Evolutionary conservation across 257 asterid species (phyloP), one percentile per base, ranked within the genome.

Genomic region (Petunia axillaris): DNA sequence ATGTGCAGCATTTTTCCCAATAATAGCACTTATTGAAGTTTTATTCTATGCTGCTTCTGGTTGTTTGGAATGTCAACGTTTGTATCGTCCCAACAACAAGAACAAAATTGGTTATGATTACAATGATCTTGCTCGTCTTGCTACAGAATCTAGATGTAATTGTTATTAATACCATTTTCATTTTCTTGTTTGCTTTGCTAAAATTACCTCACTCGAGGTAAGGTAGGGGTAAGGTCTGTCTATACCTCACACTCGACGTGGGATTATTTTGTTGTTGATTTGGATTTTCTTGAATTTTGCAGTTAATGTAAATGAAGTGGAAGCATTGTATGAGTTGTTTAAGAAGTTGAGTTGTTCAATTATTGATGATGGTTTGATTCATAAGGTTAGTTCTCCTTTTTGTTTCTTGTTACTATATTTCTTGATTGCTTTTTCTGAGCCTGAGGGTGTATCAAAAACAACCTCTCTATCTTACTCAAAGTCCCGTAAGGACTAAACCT

Each of bases 291-390:
- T 50, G 68, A 43, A 52, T 79, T 67, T 3, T 15, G 88, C 93
- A 93, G 99, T 93, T 82, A 81, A 87, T 8, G 85, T 93, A 8
- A 92, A 93, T 83, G 99, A 95, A 84, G 86, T 95, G 79, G 98
- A 93, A 83, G 97, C 98, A 46, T 82, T 95, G 78, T 78, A 88
- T 80, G 97, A 95, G 93, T 78, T 95, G 88, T 95, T 88, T 84
- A 93, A 95, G 88, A 85, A 90, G 89, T 81, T 93, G 62, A 93
- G 99, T 60, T 79, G 99, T 74, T 91, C 95, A 0, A 91, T 95
- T 64, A 89, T 92, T 16, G 97, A 91, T 62, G 98, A 95, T n/a
- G 99, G 97, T 8, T 90, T 91, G 84, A 93, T 95, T 74, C 95
- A 93, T 64, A 95, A 95, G 97, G 98, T 90, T 78, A 37, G 9